A percentile compares a stretch with the other conserved stretches of the same genome.
Evolutionary conservation across 2,329 filamentous ascomycete species (phyloP).

Genomic region (Diaporthe citrichinensis): DNA sequence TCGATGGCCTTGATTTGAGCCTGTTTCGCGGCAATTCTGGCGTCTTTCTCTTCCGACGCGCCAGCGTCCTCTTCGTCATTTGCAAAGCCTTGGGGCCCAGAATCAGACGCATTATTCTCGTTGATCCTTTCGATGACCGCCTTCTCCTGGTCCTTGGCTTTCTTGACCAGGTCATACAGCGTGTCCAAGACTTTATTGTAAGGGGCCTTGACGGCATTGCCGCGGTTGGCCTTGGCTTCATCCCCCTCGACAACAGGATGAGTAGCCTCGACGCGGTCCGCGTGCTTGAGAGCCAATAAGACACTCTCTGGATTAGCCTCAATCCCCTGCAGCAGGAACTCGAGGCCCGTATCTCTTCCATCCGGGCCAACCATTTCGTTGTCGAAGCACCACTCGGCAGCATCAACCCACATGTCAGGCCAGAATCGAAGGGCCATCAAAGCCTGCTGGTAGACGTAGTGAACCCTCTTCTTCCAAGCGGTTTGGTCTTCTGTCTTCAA

Average conservation of each 20-base stretch:
- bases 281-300: conserved; percentile 88
- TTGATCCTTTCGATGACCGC: conserved; percentile 70
- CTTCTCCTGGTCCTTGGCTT: conserved; percentile 75
- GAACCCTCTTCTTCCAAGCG: conserved; percentile 81
- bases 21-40: conserved; percentile 72
- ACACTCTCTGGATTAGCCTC: conserved; percentile 94
- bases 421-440: conserved; percentile 94
- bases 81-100: conserved; percentile 45
- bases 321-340: conserved; percentile 86
- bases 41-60: conserved; percentile 56
- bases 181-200: conserved; percentile 87
- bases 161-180: conserved; percentile 88
- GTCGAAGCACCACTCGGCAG: conserved; percentile 90
- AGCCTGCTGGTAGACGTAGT: conserved; percentile 95
- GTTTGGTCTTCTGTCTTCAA: conserved; percentile 85
- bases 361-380: conserved; percentile 76
- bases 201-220: conserved; percentile 83
- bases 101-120: conserved; percentile 55
- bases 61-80: conserved; percentile 67
- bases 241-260: conserved; percentile 84
- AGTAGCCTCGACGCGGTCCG: conserved; percentile 86
- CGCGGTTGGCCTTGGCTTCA: conserved; percentile 80
- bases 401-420: conserved; percentile 96
- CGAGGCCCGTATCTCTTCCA: conserved; percentile 73
- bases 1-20: conserved; percentile 73